These are phyloP conservation scores for Fusarium pilosicola DNA, from an alignment of 2,329 filamentous ascomycete species.

Conservation along the genomic window DNA sequence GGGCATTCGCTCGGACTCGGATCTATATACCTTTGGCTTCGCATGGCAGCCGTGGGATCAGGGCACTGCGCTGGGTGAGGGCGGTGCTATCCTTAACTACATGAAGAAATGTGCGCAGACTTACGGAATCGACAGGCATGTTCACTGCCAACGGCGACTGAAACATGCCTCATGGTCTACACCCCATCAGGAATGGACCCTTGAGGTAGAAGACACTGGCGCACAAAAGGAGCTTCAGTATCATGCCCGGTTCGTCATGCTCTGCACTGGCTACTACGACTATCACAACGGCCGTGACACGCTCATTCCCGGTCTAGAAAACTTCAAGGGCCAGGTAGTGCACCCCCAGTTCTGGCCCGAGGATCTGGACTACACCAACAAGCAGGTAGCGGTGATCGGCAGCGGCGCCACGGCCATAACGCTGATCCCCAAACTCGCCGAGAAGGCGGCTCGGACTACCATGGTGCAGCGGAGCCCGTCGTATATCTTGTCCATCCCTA, in stretches of 20 bases:
- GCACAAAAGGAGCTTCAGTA: background rate
- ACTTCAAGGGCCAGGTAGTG: background rate
- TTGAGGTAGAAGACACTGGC: background rate
- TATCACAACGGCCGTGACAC: background rate
- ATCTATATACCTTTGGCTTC: background rate
- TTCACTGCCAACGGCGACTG: background rate
- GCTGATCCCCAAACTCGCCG: background rate
- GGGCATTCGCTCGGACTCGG: background rate
- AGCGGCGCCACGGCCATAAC: background rate
- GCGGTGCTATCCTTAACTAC: background rate
- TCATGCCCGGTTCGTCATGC: background rate
- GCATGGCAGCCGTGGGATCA: background rate
- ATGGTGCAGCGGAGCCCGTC: background rate
- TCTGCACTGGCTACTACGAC: background rate
- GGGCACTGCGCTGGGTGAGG: background rate
- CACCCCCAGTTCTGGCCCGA: background rate
- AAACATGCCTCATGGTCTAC: background rate
- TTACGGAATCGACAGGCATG: rapidly evolving
- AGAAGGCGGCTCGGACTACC: background rate
- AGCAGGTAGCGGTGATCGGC: background rate
- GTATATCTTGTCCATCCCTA: background rate
- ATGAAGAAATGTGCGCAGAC: background rate
- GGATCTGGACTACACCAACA: background rate
- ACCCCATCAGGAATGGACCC: background rate
- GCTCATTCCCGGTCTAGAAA: background rate